Percentiles rank a stretch among this genome's conserved stretches.
Conservation (phyloP, 164 flowering plant genomes). For the Chloranthus sessilifolius region DNA sequence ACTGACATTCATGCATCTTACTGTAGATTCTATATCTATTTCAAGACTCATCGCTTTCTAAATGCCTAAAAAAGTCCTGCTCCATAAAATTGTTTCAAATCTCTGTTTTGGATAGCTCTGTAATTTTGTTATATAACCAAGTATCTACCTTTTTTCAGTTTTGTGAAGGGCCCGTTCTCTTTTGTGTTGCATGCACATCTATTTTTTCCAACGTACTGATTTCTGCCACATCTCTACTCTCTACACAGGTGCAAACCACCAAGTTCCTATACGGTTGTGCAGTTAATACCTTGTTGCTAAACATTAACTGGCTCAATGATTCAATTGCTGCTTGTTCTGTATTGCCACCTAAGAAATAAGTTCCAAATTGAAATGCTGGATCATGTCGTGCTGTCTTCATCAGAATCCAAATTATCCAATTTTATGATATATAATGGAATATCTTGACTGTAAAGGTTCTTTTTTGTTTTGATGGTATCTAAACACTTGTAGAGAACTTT, state of each 20-base stretch:
- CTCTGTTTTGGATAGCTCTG: too few relatives aligned
- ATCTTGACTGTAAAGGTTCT: too few relatives aligned
- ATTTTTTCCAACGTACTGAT: conserved; percentile 2
- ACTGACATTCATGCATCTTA: too few relatives aligned
- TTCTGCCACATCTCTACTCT: conserved; percentile 6
- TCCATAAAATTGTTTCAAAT: too few relatives aligned
- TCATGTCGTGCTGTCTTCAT: background rate
- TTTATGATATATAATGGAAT: background rate
- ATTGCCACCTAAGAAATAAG: conserved; percentile 65
- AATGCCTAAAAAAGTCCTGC: too few relatives aligned
- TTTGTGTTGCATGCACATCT: background rate
- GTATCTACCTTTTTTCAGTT: background rate
- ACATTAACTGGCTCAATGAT: conserved; percentile 59
- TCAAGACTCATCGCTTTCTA: background rate
- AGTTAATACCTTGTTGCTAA: conserved; percentile 50
- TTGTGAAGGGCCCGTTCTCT: background rate
- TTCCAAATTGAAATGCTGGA: conserved; percentile 3
- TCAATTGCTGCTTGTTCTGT: conserved; percentile 52
- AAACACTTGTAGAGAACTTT: too few relatives aligned
- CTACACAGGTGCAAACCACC: conserved; percentile 55
- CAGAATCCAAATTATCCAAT: background rate
- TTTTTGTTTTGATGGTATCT: too few relatives aligned
- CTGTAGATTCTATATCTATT: background rate
- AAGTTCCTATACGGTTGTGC: conserved; percentile 90
- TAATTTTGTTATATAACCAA: background rate